Base-by-base conservation (phyloP, 179 eudicot species). In the Camellia oleifera region DNA sequence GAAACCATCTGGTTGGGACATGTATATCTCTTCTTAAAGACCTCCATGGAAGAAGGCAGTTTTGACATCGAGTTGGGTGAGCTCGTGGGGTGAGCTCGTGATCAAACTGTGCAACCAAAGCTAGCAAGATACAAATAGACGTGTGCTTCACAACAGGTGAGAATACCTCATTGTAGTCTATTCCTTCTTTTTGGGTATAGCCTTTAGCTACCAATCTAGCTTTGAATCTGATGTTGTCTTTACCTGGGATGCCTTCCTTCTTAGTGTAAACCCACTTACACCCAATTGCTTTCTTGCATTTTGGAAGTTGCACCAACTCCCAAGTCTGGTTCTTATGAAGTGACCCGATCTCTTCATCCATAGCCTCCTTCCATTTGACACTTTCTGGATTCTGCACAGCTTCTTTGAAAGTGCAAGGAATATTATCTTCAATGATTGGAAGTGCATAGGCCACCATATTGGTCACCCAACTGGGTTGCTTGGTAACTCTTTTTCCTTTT, bases 1-100 rank as follows among this genome's bases (percentile, higher is more conserved):
- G 8, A 68, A 79, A 3, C 80, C 65, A 4, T 77, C 64, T 3
- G 77, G 80, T 40, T 71, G 84, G 7, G 32, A 9, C 80, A 81
- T 48, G 15, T 62, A 80, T 3, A 80, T 80, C 7, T 62, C 10
- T 15, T 80, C 77, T 1, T 77, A 74, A 4, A 77, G 20, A 6
- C 66, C 56, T 3, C 73, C 62, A 9, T 66, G 48, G 10, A 66
- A 56, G 42, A 80, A 74, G 0, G 78, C 67, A 3, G 46, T 60
- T 13, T 82, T 53, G 18, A 77, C 54, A 40, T 80, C 73, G 0
- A 82, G 54, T 53, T 72, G 77, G 12, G 75, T 61, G 1, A 81
- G 60, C 26, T 23, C 5, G 70, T 42, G 53, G 77, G 12, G 75
- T 61, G 1, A 81, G 60, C 26, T 23, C 5, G 70, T 42, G 53